A percentile compares a stretch with the other conserved stretches of the same genome.
These are phyloP conservation scores for Lepidium didymum DNA, from an alignment of 345 rosid species.

Conservation along the genomic window DNA sequence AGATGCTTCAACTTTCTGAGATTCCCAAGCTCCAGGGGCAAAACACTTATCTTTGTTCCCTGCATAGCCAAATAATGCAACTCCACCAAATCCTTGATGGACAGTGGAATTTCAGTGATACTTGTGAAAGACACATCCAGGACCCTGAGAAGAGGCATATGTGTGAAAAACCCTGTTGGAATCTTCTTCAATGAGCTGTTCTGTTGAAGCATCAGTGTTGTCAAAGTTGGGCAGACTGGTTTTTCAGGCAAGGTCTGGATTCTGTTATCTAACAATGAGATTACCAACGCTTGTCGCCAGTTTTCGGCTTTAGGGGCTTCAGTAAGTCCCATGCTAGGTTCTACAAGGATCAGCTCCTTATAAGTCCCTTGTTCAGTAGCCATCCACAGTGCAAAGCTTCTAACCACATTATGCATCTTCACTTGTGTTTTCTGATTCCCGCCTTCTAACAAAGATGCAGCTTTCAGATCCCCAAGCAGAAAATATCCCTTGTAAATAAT, in stretches of 20 bases:
- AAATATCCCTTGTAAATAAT: slow-evolving; percentile 27
- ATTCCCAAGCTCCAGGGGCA: slow-evolving; percentile 36
- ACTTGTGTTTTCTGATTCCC: slow-evolving; percentile 28
- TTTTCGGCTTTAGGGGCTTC: slow-evolving; percentile 24
- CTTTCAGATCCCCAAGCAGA: slow-evolving; percentile 32
- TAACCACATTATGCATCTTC: slow-evolving; percentile 29
- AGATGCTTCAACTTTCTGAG: slow-evolving; percentile 37
- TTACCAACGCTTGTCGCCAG: slow-evolving; percentile 24
- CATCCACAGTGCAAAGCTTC: slow-evolving; percentile 32
- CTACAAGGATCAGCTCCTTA: slow-evolving; percentile 16
- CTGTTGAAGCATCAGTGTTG: slow-evolving; percentile 28
- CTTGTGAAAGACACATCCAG: slow-evolving; percentile 34
- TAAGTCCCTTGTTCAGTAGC: slow-evolving; percentile 26
- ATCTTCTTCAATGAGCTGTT: slow-evolving; percentile 13
- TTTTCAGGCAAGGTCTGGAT: slow-evolving; percentile 31
- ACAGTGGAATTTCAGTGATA: slow-evolving; percentile 36
- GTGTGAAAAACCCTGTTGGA: slow-evolving; percentile 22
- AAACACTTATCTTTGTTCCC: slow-evolving; percentile 38
- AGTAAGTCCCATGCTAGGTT: slow-evolving; percentile 26
- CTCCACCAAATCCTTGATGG: slow-evolving; percentile 33
- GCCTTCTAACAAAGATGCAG: slow-evolving; percentile 19
- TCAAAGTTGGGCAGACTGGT: slow-evolving; percentile 25
- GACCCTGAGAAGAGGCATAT: slow-evolving; percentile 37
- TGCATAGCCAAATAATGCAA: slow-evolving; percentile 35
- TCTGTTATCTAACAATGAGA: slow-evolving; percentile 42